Conservation (phyloP, 495 filamentous ascomycete genomes). For the Acidomyces sp. region DNA sequence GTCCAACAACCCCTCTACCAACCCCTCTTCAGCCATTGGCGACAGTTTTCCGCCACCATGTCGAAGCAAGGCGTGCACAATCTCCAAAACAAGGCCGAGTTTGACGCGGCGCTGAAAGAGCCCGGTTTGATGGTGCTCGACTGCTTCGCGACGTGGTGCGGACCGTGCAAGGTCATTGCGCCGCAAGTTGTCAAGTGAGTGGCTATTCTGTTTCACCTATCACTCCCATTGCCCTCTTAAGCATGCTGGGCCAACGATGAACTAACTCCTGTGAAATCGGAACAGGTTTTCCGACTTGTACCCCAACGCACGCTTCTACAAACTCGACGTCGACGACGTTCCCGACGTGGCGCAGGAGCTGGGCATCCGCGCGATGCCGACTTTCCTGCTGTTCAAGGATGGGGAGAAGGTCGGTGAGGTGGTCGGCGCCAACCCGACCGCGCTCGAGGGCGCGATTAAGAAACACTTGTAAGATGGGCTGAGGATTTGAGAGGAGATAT, state of each 20-base stretch:
- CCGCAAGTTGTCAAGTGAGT: conserved; percentile 55
- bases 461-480: conserved; percentile 6
- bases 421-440: conserved; percentile 66
- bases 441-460: conserved; percentile 44
- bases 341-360: conserved; percentile 64
- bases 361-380: conserved; percentile 88
- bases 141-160: conserved; percentile 86
- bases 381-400: conserved; percentile 74
- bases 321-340: conserved; percentile 84
- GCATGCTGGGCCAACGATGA: conserved; percentile 18
- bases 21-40: conserved; percentile 17
- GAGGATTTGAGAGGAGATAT: background rate
- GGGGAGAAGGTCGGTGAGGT: conserved; percentile 56
- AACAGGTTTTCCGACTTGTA: conserved; percentile 43
- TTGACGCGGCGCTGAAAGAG: conserved; percentile 40
- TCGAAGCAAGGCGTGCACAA: conserved; percentile 46
- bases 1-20: conserved; percentile 9
- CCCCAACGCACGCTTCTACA: conserved; percentile 58
- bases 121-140: conserved; percentile 63
- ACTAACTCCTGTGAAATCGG: conserved; percentile 3
- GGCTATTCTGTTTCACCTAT: background rate
- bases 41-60: conserved; percentile 37
- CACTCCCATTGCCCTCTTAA: background rate
- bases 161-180: conserved; percentile 83
- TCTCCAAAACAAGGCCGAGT: conserved; percentile 48